These are phyloP conservation scores for Wickerhamomyces hampshirensis DNA, from an alignment of 805 yeast genomes.

Conservation along the genomic window DNA sequence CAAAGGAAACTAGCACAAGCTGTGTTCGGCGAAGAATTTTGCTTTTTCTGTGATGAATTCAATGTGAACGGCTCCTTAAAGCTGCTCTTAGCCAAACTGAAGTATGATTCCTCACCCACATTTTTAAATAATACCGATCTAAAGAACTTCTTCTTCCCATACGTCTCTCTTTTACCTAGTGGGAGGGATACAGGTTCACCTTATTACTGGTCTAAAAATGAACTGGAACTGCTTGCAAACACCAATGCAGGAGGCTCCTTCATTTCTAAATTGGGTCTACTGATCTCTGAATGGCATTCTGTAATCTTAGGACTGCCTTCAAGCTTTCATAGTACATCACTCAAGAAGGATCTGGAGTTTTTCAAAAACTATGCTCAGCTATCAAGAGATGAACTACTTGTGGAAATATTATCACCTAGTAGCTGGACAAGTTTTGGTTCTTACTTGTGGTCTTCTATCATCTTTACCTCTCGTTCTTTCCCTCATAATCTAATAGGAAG, in stretches of 20 bases:
- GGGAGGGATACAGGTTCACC: constrained; percentile 44
- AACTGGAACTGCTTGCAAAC: constrained; percentile 48
- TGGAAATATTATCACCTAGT: constrained; percentile 15
- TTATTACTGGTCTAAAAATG: constrained; percentile 54
- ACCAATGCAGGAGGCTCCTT: constrained; percentile 62
- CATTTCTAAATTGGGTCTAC: constrained; percentile 36
- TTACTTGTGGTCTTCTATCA: constrained; percentile 70
- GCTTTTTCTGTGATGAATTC: constrained; percentile 3
- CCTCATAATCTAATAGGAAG: constrained; percentile 47
- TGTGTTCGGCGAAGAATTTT: constrained; percentile 19
- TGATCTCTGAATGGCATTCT: constrained; percentile 60
- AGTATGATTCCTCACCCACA: constrained; percentile 25
- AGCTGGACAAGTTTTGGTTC: constrained; percentile 64
- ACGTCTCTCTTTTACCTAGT: constrained; percentile 47
- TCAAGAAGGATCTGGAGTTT: constrained; percentile 16
- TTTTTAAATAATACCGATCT: constrained; percentile 18
- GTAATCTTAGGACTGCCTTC: constrained; percentile 11
- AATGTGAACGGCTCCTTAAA: constrained; percentile 32
- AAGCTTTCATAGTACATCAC: constrained; percentile 1
- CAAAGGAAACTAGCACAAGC: constrained; percentile 20
- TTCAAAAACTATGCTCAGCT: constrained; percentile 13
- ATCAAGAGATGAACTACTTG: constrained; percentile 15
- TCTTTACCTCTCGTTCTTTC: constrained; percentile 75
- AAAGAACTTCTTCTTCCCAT: constrained; percentile 33
- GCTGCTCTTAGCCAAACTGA: constrained; percentile 38